Evolutionary conservation across 495 filamentous ascomycete genomes (phyloP).

Genomic region (Aspergillus sparsus): DNA sequence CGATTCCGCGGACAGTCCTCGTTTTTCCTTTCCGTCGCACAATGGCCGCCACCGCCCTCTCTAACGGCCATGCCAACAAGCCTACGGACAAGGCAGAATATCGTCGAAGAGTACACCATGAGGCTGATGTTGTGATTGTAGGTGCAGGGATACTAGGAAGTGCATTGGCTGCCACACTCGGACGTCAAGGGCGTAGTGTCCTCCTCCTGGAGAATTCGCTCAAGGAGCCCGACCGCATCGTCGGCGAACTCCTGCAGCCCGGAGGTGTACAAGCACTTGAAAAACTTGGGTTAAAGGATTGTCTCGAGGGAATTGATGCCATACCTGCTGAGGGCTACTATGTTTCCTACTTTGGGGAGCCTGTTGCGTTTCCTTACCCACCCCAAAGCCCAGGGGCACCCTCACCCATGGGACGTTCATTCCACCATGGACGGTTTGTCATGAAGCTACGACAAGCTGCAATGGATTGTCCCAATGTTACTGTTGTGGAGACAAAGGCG

Average conservation of each 20-base stretch:
- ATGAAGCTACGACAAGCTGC: conserved; percentile 71
- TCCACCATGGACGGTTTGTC: conserved; percentile 86
- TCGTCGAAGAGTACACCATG: conserved; percentile 53
- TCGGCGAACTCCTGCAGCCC: conserved; percentile 92
- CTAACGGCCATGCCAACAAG: conserved; percentile 33
- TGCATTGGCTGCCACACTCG: conserved; percentile 79
- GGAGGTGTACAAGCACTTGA: conserved; percentile 82
- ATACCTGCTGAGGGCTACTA: conserved; percentile 82
- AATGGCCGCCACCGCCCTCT: conserved; percentile 31
- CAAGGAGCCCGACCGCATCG: conserved; percentile 94
- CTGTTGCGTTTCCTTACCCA: conserved; percentile 77
- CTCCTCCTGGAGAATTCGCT: conserved; percentile 86
- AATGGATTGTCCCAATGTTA: conserved; percentile 66
- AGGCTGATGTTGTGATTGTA: conserved; percentile 81
- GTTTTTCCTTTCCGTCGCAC: conserved; percentile 13
- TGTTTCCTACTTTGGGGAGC: conserved; percentile 76
- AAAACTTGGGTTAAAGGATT: conserved; percentile 75
- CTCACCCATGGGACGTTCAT: conserved; percentile 64
- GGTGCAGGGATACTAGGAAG: conserved; percentile 90
- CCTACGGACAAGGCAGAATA: conserved; percentile 34
- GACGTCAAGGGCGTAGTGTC: conserved; percentile 87
- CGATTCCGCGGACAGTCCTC: conserved; percentile 18
- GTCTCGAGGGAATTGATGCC: conserved; percentile 87
- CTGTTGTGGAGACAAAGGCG: conserved; percentile 71
- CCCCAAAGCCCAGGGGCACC: conserved; percentile 33